Evolutionary conservation across 257 asterid genomes (phyloP).

Genomic region (Paulownia fortunei): DNA sequence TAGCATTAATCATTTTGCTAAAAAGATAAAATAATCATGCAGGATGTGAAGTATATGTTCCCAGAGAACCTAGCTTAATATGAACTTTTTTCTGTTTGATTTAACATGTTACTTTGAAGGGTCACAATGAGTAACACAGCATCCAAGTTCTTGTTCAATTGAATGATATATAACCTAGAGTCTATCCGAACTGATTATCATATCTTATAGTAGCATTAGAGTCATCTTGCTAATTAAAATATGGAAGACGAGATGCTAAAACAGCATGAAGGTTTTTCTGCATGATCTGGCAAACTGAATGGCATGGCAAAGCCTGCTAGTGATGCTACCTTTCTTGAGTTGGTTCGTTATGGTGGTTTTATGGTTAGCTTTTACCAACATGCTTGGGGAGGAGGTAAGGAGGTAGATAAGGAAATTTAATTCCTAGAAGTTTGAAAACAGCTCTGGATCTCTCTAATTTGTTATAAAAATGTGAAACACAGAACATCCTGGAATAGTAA

Average conservation of each 20-base stretch:
- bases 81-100: neutral
- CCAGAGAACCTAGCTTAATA: conserved; percentile 23
- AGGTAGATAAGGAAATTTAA: neutral
- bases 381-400: neutral
- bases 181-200: conserved; percentile 11
- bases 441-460: neutral
- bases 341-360: neutral
- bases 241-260: conserved; percentile 21
- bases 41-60: conserved; percentile 12
- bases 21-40: neutral
- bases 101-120: neutral
- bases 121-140: neutral
- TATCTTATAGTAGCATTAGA: neutral
- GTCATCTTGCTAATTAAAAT: neutral
- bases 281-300: neutral
- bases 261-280: conserved; percentile 3
- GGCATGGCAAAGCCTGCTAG: neutral
- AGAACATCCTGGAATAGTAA: neutral
- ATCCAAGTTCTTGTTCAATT: neutral
- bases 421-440: neutral
- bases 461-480: neutral
- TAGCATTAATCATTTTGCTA: conserved; percentile 8
- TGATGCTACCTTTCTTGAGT: neutral
- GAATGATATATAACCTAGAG: neutral
- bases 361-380: neutral